phyloP scores from a whole-genome alignment of 345 rosid species.

The Gynandropsis gynandra region DNA sequence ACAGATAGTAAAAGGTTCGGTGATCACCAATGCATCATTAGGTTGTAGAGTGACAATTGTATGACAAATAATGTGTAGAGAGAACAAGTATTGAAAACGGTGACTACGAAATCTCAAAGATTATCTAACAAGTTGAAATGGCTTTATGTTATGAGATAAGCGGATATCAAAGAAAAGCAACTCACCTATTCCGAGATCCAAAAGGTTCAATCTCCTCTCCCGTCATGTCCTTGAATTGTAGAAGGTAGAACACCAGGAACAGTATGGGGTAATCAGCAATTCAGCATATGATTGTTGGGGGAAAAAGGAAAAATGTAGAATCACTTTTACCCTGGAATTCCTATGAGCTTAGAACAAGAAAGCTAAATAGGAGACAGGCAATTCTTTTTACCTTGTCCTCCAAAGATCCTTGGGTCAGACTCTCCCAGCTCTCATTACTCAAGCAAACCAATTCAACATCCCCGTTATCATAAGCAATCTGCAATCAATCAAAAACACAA shows the following conservation, averaged over 20 bases:
- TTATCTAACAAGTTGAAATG: slow-evolving; percentile 2
- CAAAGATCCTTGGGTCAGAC: slow-evolving; percentile 30
- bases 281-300: not conserved
- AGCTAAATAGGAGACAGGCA: not conserved
- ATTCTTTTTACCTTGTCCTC: slow-evolving; percentile 33
- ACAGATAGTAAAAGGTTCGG: slow-evolving; percentile 20
- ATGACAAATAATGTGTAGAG: not conserved
- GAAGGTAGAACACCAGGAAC: slow-evolving; percentile 12
- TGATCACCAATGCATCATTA: slow-evolving; percentile 12
- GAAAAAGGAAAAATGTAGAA: not conserved
- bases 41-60: no score
- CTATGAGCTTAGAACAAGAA: slow-evolving; percentile 11
- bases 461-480: slow-evolving; percentile 46
- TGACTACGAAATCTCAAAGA: slow-evolving; percentile 1
- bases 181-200: slow-evolving; percentile 38
- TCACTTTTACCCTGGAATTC: not conserved
- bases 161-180: slow-evolving; percentile 18
- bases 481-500: slow-evolving; percentile 20
- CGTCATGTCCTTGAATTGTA: slow-evolving; percentile 20
- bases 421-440: slow-evolving; percentile 47
- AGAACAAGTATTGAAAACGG: not conserved
- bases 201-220: slow-evolving; percentile 31
- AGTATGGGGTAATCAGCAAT: slow-evolving; percentile 1
- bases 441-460: slow-evolving; percentile 43
- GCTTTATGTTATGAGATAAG: not conserved